Base-by-base conservation (phyloP, 2,329 filamentous ascomycete genomes). In the Diaporthe destruens region DNA sequence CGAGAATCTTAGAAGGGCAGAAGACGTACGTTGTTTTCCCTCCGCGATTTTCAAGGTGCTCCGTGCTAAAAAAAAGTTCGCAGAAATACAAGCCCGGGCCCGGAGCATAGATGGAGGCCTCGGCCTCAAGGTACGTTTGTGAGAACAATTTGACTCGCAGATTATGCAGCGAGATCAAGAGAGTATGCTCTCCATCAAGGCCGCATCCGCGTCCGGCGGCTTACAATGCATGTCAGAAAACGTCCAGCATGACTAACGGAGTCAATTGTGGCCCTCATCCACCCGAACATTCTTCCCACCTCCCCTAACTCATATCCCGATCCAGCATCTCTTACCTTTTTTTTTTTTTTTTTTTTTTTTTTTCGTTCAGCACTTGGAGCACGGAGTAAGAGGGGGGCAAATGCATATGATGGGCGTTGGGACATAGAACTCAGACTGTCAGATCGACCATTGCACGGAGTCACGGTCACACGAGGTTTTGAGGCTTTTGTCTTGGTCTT, bases 1-100 rank as follows among this genome's bases (percentile, higher is more conserved):
- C 69, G 87, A 91, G 74, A 95, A 98, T 80, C 85, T 92, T 79
- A 88, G 94, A 78, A 91, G 93, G 80, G 91, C 95, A 79, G 94
- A 97, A 78, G 95, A 98, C 87, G 96, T 98, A 85, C 90, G 94
- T 91, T 18, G n/a, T 51, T 11, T 9, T 23, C 11, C 7, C 7
- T 36, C 32, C 18, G 20, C 53, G 20, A 20, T 34, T 3, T n/a
- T 29, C 34, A 47, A 16, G 36, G 16, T 18, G 54, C 16, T 23
- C 11, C 29, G 11, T 65, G 63, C 74, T 75, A 47, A 75, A 54
- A 32, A 36, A 8, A 36, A 25, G 16, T 51, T 25, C 32, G 53
- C 23, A 75, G 74, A 75, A 75, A 75, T 75, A 75, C 47, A 75
- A 75, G 69, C 59, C 74, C 23, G 74, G 73, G 23, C 63, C 68